A percentile compares a stretch with the other conserved stretches of the same genome.
These are phyloP conservation scores for Kingdonia uniflora DNA, from an alignment of 164 flowering plant species.

Conservation along the genomic window DNA sequence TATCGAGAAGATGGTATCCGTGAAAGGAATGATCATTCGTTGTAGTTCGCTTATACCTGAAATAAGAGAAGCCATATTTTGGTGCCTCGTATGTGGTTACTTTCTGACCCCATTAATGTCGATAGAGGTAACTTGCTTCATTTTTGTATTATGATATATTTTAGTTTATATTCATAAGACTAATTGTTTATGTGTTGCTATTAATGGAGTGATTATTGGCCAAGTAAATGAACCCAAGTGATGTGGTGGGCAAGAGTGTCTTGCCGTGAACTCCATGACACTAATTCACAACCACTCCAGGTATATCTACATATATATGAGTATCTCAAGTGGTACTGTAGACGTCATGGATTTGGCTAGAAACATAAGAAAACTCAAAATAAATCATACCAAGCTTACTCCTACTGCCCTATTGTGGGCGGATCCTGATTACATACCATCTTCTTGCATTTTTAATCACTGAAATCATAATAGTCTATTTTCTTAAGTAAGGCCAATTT, in stretches of 20 bases:
- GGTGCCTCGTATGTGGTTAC: slow-evolving; percentile 84
- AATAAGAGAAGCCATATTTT: slow-evolving; percentile 85
- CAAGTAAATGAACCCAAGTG: slow-evolving; percentile 64
- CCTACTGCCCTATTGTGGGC: too few relatives aligned
- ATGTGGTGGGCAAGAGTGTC: slow-evolving; percentile 71
- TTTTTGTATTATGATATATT: neutral
- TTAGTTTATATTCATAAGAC: neutral
- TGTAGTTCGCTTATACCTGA: slow-evolving; percentile 93
- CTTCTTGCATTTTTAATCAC: too few relatives aligned
- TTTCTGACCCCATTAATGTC: slow-evolving; percentile 72
- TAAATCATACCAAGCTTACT: too few relatives aligned
- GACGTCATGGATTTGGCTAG: too few relatives aligned
- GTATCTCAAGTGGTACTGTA: too few relatives aligned
- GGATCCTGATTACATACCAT: too few relatives aligned
- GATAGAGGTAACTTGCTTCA: slow-evolving; percentile 60
- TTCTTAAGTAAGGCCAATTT: too few relatives aligned
- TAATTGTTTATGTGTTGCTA: neutral
- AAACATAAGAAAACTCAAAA: too few relatives aligned
- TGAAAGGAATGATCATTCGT: slow-evolving; percentile 94
- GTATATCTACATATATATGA: slow-evolving; percentile 20
- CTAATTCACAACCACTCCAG: slow-evolving; percentile 93
- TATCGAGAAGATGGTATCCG: slow-evolving; percentile 90
- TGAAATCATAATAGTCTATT: too few relatives aligned
- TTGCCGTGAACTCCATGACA: slow-evolving; percentile 74
- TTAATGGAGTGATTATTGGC: slow-evolving; percentile 35